These are phyloP conservation scores for Lanmaoa rubissima DNA, from an alignment of 768 basidiomycete species.

Conservation along the genomic window DNA sequence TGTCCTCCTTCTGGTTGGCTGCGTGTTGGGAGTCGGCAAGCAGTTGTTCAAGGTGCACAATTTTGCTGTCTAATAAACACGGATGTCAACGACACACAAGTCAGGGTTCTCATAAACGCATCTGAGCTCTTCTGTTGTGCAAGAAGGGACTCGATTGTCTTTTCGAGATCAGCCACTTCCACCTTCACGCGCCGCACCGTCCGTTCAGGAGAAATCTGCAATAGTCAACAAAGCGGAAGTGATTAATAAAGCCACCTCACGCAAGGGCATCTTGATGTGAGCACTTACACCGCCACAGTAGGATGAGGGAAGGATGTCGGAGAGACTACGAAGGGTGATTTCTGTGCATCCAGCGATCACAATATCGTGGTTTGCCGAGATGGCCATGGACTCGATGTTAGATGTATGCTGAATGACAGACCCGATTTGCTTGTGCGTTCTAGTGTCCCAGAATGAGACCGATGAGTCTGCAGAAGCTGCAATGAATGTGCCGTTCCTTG, in stretches of 20 bases:
- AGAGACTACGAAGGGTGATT: constrained; percentile 5
- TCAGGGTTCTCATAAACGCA: too few species aligned
- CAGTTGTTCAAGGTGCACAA: too few species aligned
- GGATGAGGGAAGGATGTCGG: neutral
- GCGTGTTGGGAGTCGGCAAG: neutral
- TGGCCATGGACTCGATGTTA: neutral
- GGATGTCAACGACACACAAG: too few species aligned
- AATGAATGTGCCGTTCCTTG: too few species aligned
- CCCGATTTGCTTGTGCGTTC: constrained; percentile 2
- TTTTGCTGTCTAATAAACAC: too few species aligned
- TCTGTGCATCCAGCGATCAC: neutral
- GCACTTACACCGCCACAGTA: constrained; percentile 7
- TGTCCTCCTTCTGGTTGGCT: neutral
- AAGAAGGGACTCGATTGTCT: too few species aligned
- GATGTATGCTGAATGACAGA: neutral
- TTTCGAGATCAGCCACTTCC: too few species aligned
- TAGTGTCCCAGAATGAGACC: too few species aligned
- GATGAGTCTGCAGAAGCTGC: too few species aligned
- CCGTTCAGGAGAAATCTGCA: neutral
- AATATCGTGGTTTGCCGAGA: constrained; percentile 6
- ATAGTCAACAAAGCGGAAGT: neutral
- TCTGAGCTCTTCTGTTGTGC: too few species aligned
- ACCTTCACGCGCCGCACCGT: neutral
- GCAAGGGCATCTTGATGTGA: too few species aligned
- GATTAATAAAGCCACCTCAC: too few species aligned